A percentile compares a stretch with the other conserved stretches of the same genome.
phyloP scores from a whole-genome alignment of 257 asterid genomes.

The Salvia rosmarinus region DNA sequence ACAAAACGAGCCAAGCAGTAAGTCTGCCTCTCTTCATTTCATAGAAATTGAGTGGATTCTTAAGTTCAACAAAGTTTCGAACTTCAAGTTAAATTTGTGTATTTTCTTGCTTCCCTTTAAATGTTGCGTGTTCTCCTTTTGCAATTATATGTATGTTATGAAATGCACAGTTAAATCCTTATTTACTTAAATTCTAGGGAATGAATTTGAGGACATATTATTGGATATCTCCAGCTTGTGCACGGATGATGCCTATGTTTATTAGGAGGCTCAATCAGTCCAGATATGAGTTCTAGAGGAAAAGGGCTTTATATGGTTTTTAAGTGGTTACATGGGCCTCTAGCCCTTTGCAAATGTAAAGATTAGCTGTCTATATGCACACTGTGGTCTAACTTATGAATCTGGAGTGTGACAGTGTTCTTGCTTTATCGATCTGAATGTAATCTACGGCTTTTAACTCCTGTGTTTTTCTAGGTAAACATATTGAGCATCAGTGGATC shows the following conservation, averaged over 20 bases:
- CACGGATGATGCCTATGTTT: slow-evolving; percentile 21
- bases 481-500: slow-evolving; percentile 14
- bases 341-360: background rate
- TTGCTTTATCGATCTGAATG: slow-evolving; percentile 2
- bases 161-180: background rate
- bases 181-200: slow-evolving; percentile 8
- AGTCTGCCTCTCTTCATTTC: slow-evolving; percentile 41
- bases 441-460: slow-evolving; percentile 16
- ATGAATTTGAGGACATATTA: slow-evolving; percentile 17
- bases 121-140: background rate
- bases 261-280: background rate
- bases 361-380: background rate
- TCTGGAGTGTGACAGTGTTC: background rate
- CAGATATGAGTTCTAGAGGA: background rate
- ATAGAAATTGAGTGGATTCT: background rate
- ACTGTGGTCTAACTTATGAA: background rate
- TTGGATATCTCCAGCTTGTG: slow-evolving; percentile 8
- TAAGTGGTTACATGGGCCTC: background rate
- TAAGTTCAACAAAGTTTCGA: slow-evolving; percentile 4
- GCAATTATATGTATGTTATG: background rate
- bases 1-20: slow-evolving; percentile 95
- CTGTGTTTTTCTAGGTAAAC: slow-evolving; percentile 25
- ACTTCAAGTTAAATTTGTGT: slow-evolving; percentile 5
- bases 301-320: background rate
- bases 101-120: slow-evolving; percentile 7